These are phyloP conservation scores for Oropetium thomaeum DNA, from an alignment of 176 grass and related monocot genomes.

Conservation along the genomic window DNA sequence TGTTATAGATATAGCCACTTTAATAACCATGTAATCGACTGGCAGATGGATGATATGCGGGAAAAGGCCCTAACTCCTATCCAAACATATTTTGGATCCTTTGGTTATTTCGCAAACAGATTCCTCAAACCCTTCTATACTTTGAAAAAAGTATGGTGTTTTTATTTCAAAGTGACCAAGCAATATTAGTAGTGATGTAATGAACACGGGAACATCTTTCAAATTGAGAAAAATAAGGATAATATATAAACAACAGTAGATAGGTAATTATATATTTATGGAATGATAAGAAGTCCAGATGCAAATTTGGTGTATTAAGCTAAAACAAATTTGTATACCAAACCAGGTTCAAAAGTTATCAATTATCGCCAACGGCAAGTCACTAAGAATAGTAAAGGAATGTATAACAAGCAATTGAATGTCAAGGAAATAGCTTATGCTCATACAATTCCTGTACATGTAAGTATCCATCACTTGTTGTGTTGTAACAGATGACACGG, in stretches of 20 bases:
- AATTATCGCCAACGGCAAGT: constrained; percentile 12
- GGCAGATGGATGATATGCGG: constrained; percentile 9
- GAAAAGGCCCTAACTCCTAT: not conserved
- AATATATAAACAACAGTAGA: not conserved
- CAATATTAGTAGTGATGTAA: not conserved
- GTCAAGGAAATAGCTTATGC: constrained; percentile 28
- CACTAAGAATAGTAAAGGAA: not conserved
- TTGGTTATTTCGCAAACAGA: not conserved
- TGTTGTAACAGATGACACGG: constrained; percentile 75
- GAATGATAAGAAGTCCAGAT: not conserved
- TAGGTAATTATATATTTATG: not conserved
- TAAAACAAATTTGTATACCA: constrained; percentile 1
- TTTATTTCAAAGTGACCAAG: not conserved
- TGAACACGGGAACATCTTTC: not conserved
- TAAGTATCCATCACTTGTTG: constrained; percentile 60
- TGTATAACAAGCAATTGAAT: constrained; percentile 25
- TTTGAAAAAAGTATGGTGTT: not conserved
- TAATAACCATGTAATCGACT: constrained; percentile 5
- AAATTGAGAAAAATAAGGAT: not conserved
- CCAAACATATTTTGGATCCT: not conserved
- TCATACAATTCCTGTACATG: constrained; percentile 91
- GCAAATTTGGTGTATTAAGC: constrained; percentile 14
- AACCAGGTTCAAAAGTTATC: constrained; percentile 5
- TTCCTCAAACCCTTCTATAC: not conserved
- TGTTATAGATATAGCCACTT: constrained; percentile 16